Evolutionary conservation across 495 filamentous ascomycete species (phyloP).

Genomic region (Xylaria longipes): DNA sequence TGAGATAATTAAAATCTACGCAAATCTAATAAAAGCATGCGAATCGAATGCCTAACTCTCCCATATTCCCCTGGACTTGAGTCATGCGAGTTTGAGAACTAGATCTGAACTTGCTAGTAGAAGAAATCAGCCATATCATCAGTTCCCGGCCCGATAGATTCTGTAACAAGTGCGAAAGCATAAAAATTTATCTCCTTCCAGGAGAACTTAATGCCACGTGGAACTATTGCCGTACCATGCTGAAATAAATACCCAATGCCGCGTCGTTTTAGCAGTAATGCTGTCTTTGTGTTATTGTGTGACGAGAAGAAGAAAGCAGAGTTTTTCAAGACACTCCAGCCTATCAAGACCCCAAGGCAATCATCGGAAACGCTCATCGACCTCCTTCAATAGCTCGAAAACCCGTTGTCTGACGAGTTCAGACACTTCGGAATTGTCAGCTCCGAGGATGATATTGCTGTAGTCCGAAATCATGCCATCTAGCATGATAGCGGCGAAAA

Average conservation of each 20-base stretch:
- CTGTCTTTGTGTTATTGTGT: background rate
- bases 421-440: conserved; percentile 19
- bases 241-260: background rate
- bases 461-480: conserved; percentile 53
- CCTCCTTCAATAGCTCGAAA: conserved; percentile 7
- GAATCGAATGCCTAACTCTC: background rate
- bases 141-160: background rate
- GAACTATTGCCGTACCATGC: background rate
- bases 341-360: background rate
- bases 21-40: background rate
- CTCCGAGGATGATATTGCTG: conserved; percentile 39
- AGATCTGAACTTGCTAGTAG: no score
- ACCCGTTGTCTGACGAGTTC: conserved; percentile 1
- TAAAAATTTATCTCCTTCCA: background rate
- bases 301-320: background rate
- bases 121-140: background rate
- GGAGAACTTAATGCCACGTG: background rate
- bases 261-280: no score
- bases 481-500: conserved; percentile 52
- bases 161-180: background rate
- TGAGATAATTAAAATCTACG: background rate
- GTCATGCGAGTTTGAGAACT: background rate
- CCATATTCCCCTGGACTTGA: background rate
- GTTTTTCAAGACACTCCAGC: no score
- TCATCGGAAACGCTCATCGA: conserved; percentile 21